Conservation (phyloP, 2,329 filamentous ascomycete genomes). For the Huntiella savannae region DNA sequence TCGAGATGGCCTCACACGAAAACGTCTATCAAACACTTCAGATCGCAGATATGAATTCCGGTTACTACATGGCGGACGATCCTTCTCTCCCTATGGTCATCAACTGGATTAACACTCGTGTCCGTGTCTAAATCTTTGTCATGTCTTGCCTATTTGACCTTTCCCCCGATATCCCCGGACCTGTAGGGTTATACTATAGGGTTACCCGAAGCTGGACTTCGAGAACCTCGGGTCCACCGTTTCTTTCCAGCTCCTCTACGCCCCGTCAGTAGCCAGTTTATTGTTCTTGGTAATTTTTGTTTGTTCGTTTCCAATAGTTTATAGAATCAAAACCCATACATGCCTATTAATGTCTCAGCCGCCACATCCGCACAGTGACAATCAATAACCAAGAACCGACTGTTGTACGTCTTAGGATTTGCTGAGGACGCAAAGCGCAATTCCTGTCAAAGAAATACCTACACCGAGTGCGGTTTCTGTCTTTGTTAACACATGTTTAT, state of each 20-base stretch:
- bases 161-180: background rate
- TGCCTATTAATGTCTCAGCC: no score
- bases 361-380: no score
- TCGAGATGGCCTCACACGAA: conserved; percentile 39
- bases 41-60: conserved; percentile 31
- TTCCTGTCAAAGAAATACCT: conserved; percentile 58
- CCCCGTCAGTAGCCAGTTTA: background rate
- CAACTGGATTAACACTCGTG: conserved; percentile 35
- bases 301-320: background rate
- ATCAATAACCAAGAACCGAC: no score
- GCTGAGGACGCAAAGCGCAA: conserved; percentile 65
- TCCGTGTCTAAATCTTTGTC: conserved; percentile 9
- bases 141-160: background rate
- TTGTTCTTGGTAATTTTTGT: background rate
- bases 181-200: no score
- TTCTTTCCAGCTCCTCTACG: no score
- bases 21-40: conserved; percentile 36
- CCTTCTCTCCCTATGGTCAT: conserved; percentile 37
- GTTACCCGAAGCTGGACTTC: background rate
- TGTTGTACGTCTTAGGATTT: conserved; percentile 22
- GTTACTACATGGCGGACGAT: conserved; percentile 45
- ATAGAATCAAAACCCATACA: no score
- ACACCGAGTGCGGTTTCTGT: conserved; percentile 71
- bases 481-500: background rate
- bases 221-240: background rate